Conservation (phyloP, 2,329 filamentous ascomycete species). For the Fusarium coffeatum region DNA sequence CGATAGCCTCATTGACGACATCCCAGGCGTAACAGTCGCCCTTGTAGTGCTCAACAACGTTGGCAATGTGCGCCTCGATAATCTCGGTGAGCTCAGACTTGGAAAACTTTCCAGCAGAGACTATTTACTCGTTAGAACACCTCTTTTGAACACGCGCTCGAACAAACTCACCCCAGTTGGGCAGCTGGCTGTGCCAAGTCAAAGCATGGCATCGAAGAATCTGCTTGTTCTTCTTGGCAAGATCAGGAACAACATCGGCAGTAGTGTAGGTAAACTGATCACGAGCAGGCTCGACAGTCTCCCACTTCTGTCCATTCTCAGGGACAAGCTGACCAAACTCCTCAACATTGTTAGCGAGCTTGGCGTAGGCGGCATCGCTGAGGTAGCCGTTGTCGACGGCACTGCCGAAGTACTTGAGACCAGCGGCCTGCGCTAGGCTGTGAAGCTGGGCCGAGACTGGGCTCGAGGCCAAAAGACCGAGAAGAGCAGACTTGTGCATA, state of each 20-base stretch:
- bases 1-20: slow-evolving; percentile 72
- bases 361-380: slow-evolving; percentile 65
- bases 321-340: slow-evolving; percentile 75
- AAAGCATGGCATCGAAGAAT: slow-evolving; percentile 72
- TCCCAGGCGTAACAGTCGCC: slow-evolving; percentile 73
- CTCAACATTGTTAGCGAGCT: slow-evolving; percentile 63
- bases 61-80: slow-evolving; percentile 66
- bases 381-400: slow-evolving; percentile 70
- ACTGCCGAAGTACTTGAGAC: slow-evolving; percentile 72
- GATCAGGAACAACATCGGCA: slow-evolving; percentile 64
- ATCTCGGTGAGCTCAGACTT: slow-evolving; percentile 66
- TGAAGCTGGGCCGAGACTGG: slow-evolving; percentile 56
- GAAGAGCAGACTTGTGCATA: slow-evolving; percentile 42
- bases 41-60: slow-evolving; percentile 68
- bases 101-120: slow-evolving; percentile 61
- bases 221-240: slow-evolving; percentile 61
- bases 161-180: slow-evolving; percentile 42
- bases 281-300: slow-evolving; percentile 67
- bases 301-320: slow-evolving; percentile 73
- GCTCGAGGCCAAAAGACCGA: slow-evolving; percentile 44
- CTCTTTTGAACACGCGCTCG: fast-evolving
- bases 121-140: slow-evolving; percentile 14
- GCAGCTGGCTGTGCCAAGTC: slow-evolving; percentile 59
- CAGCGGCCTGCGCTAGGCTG: slow-evolving; percentile 65
- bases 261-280: slow-evolving; percentile 68